These are phyloP conservation scores for Polymyxa betae DNA, from an alignment of 208 protist species.

Conservation along the genomic window DNA sequence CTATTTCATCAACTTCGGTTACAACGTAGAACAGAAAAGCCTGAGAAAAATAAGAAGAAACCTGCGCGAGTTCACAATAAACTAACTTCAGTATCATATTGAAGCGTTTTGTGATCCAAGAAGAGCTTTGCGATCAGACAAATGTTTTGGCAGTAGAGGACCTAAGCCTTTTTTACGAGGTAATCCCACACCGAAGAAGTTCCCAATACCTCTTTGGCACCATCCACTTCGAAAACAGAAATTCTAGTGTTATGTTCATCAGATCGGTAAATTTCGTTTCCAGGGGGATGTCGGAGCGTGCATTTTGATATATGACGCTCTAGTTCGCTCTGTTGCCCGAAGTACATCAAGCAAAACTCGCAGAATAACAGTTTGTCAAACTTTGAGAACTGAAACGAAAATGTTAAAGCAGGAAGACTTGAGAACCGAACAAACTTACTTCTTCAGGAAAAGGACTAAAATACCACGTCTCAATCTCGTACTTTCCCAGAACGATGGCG, in stretches of 20 bases:
- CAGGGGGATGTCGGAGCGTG: conserved; percentile 84
- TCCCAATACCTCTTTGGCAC: background rate
- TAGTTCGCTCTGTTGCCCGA: conserved; percentile 80
- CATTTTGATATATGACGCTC: conserved; percentile 62
- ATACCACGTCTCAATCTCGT: conserved; percentile 95
- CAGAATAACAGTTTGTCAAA: conserved; percentile 85
- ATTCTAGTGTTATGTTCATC: conserved; percentile 70
- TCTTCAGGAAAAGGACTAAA: conserved; percentile 91
- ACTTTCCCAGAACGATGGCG: conserved; percentile 89
- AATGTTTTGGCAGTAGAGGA: conserved; percentile 85
- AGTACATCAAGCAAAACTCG: conserved; percentile 93
- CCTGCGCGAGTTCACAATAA: background rate
- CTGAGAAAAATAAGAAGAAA: background rate
- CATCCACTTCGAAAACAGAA: conserved; percentile 89
- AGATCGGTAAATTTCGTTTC: conserved; percentile 83
- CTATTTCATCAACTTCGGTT: conserved; percentile 85
- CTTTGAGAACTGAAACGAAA: conserved; percentile 55
- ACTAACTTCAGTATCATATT: conserved; percentile 88
- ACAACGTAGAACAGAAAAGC: conserved; percentile 98
- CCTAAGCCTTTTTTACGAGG: conserved; percentile 13
- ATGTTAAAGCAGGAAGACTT: background rate
- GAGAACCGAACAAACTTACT: background rate
- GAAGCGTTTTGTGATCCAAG: conserved; percentile 97
- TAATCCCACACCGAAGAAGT: background rate
- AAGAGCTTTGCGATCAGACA: conserved; percentile 98